Evolutionary conservation across 192 early-diverging fungal species (phyloP).

Genomic region (Gamsiella multidivaricata): DNA sequence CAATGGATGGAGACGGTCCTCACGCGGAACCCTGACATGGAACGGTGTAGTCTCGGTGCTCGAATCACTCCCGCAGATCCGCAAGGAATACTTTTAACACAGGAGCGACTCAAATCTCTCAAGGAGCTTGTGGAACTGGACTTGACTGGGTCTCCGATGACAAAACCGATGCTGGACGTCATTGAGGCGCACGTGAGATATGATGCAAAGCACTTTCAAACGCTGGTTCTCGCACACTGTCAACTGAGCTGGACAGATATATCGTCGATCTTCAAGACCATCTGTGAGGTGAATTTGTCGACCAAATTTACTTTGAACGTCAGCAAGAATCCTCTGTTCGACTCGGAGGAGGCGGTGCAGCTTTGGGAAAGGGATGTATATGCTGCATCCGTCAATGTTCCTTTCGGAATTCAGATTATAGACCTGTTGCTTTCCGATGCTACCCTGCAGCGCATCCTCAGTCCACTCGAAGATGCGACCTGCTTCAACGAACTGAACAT

Average conservation of each 20-base stretch:
- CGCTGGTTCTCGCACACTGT: constrained; percentile 17
- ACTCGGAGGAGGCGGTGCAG: constrained; percentile 18
- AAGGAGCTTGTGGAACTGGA: constrained; percentile 16
- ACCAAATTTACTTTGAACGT: constrained; percentile 36
- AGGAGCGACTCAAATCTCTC: constrained; percentile 14
- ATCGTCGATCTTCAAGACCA: constrained; percentile 6
- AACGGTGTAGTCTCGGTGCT: constrained; percentile 19
- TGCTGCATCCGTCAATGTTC: constrained; percentile 1
- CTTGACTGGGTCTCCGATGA: constrained; percentile 15
- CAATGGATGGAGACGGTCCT: constrained; percentile 35
- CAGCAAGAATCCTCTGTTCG: constrained; percentile 33
- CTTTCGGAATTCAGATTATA: constrained; percentile 31
- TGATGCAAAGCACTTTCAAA: not conserved
- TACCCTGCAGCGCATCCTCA: constrained; percentile 18
- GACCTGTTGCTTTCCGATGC: constrained; percentile 20
- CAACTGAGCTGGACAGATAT: constrained; percentile 24
- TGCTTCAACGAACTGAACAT: constrained; percentile 47
- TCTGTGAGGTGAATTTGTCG: constrained; percentile 30
- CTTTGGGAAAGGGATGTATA: constrained; percentile 18
- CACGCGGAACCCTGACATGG: constrained; percentile 1
- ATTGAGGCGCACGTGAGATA: not conserved
- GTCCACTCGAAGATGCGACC: constrained; percentile 12
- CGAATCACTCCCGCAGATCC: not conserved
- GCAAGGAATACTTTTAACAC: constrained; percentile 6
- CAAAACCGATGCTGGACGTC: not conserved